Evolutionary conservation across 495 filamentous ascomycete species (phyloP).

Genomic region (Chaetomium fimeti): DNA sequence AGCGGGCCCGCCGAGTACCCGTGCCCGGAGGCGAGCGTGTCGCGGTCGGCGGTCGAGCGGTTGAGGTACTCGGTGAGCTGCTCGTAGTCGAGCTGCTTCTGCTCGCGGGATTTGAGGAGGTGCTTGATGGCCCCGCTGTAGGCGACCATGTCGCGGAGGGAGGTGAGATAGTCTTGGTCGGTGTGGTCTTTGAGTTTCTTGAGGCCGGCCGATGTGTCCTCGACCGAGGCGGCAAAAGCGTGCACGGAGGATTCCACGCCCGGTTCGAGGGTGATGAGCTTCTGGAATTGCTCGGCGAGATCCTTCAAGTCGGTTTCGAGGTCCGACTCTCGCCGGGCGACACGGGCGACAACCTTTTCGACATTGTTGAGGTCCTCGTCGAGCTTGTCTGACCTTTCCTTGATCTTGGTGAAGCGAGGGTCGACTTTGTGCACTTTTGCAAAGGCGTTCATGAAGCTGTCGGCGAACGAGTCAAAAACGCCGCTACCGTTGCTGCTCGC

Average conservation of each 20-base stretch:
- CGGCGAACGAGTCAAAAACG: slow-evolving; percentile 89
- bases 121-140: slow-evolving; percentile 81
- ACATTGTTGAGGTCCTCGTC: slow-evolving; percentile 92
- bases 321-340: slow-evolving; percentile 83
- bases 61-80: slow-evolving; percentile 92
- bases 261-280: slow-evolving; percentile 83
- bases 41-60: slow-evolving; percentile 84
- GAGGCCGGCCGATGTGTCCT: slow-evolving; percentile 74
- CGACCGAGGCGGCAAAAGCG: slow-evolving; percentile 80
- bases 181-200: slow-evolving; percentile 82
- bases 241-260: slow-evolving; percentile 77
- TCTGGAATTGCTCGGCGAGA: slow-evolving; percentile 88
- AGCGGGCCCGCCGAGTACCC: slow-evolving; percentile 38
- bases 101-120: slow-evolving; percentile 88
- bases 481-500: slow-evolving; percentile 39
- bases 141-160: slow-evolving; percentile 86
- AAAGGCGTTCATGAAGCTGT: slow-evolving; percentile 97
- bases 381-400: slow-evolving; percentile 89
- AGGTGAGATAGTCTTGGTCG: slow-evolving; percentile 91
- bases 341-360: slow-evolving; percentile 86
- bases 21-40: slow-evolving; percentile 67
- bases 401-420: slow-evolving; percentile 88
- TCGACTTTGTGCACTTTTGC: slow-evolving; percentile 95
- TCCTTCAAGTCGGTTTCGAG: slow-evolving; percentile 87
- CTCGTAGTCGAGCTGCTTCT: slow-evolving; percentile 97